Evolutionary conservation across 768 basidiomycete species (phyloP).

Genomic region (Inosperma sp.): DNA sequence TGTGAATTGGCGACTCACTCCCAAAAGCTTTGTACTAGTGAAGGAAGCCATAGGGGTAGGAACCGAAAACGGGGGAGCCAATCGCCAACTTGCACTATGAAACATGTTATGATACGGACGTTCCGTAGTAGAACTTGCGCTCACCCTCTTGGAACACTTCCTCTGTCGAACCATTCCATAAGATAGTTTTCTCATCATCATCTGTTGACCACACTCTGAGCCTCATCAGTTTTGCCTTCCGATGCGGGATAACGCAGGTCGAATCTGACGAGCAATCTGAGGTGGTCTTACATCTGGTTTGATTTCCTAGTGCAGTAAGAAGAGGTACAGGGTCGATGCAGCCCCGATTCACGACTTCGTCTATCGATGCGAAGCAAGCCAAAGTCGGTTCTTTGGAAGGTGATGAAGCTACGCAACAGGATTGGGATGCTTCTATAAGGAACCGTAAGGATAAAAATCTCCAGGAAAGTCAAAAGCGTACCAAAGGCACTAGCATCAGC

Average conservation of each 20-base stretch:
- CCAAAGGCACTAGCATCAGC: conserved; percentile 26
- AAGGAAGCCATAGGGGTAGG: conserved; percentile 42
- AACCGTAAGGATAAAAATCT: neutral
- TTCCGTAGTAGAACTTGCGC: conserved; percentile 17
- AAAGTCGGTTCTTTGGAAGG: conserved; percentile 22
- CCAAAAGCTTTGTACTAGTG: conserved; percentile 39
- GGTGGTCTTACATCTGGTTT: conserved; percentile 38
- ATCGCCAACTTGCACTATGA: conserved; percentile 48
- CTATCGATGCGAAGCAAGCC: conserved; percentile 47
- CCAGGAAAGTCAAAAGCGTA: conserved; percentile 2
- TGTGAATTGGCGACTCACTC: conserved; percentile 40
- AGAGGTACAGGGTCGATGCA: conserved; percentile 57
- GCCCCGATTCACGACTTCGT: conserved; percentile 36
- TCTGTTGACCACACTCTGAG: conserved; percentile 37
- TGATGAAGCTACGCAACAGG: conserved; percentile 21
- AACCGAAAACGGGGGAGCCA: conserved; percentile 41
- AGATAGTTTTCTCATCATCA: conserved; percentile 36
- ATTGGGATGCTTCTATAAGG: conserved; percentile 21
- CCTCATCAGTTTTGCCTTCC: conserved; percentile 49
- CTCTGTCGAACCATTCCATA: conserved; percentile 68
- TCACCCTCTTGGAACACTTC: conserved; percentile 68
- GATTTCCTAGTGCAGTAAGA: conserved; percentile 35
- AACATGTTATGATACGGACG: neutral
- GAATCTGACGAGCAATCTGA: conserved; percentile 32
- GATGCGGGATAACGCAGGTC: conserved; percentile 52